Evolutionary conservation across 2,329 filamentous ascomycete species (phyloP), one percentile per base, ranked within the genome.

Genomic region (Nemania diffusa): DNA sequence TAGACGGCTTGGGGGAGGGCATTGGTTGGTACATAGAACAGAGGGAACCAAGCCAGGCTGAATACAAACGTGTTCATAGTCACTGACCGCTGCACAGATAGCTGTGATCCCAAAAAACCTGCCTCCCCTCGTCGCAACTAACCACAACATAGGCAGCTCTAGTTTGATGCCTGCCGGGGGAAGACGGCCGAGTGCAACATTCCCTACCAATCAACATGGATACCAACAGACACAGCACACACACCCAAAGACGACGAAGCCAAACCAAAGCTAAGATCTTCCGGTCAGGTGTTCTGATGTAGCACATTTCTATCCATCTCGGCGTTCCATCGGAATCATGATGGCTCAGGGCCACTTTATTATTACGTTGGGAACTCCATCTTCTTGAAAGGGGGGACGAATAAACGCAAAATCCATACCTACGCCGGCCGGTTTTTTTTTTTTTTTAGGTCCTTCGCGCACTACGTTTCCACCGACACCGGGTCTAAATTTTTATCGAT

Each of bases 11-110:
- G n/a, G 40, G 55, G 8, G 24, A 34, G 51, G 67, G 65, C 53
- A 60, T 67, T 67, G 65, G 26, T 56, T 56, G 24, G 29, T 72
- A 74, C 67, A 74, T 74, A 74, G 71, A 73, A 50, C 56, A 37
- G 46, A 27, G 48, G 40, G 13, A 46, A 61, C 51, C 61, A 44
- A 61, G 57, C 61, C 61, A 32, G 26, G 34, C 53, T 55, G 66
- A 66, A 66, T 68, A 59, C 57, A 62, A 59, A 37, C 40, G 57
- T 62, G 66, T 62, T 65, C 51, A 64, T 51, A 62, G 65, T 65
- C 24, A 17, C 34, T 40, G 53, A 57, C 44, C 40, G 26, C 37
- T 62, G 22, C 59, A 20, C 51, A 62, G 34, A 44, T 53, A 24
- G 24, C 40, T 46, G 57, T 44, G 50, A 61, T 51, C 32, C 15